Conservation (phyloP, 179 eudicot genomes). For the Nepenthes alata region DNA sequence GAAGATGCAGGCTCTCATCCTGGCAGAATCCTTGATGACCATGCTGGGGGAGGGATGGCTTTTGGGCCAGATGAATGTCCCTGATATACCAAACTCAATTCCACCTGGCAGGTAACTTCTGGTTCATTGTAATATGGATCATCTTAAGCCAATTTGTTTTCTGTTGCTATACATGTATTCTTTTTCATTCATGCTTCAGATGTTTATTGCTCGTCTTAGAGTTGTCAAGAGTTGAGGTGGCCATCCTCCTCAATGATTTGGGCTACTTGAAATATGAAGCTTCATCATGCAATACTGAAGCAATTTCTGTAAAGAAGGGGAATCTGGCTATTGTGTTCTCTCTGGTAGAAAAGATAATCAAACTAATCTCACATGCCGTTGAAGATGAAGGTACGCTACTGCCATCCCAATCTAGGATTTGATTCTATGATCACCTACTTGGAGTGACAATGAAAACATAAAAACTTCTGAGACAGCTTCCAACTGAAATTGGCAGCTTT, state of each 20-base stretch:
- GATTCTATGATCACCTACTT: no score
- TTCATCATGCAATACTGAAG: conserved; percentile 36
- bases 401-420: no score
- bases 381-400: conserved; percentile 49
- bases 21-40: conserved; percentile 64
- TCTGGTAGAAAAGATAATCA: conserved; percentile 66
- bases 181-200: conserved; percentile 27
- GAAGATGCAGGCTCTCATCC: conserved; percentile 65
- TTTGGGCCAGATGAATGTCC: conserved; percentile 32
- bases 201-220: conserved; percentile 79
- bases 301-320: conserved; percentile 36
- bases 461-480: no score
- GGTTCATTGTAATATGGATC: background rate
- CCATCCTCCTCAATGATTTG: conserved; percentile 77
- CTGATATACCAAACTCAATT: conserved; percentile 25
- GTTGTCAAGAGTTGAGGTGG: conserved; percentile 84
- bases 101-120: conserved; percentile 53
- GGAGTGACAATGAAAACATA: no score
- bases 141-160: background rate
- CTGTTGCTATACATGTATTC: conserved; percentile 3
- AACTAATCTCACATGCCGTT: conserved; percentile 51
- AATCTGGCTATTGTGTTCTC: conserved; percentile 58
- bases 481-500: no score
- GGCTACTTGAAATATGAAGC: conserved; percentile 78
- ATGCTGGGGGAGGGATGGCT: conserved; percentile 77